Evolutionary conservation across 2,329 filamentous ascomycete genomes (phyloP).

Genomic region (Ascochyta lentis): DNA sequence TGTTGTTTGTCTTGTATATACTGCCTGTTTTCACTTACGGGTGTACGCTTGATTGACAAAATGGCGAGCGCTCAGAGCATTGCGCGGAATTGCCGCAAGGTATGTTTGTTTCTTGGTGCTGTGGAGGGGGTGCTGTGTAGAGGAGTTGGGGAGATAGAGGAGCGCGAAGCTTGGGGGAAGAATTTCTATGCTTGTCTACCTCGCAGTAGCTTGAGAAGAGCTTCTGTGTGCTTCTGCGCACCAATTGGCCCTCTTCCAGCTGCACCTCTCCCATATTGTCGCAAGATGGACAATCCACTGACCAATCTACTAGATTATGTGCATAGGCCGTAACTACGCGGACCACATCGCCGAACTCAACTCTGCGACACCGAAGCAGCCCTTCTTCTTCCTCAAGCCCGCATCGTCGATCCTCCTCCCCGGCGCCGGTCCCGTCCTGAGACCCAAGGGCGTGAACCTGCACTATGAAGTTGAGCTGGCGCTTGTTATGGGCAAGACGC

Average conservation of each 20-base stretch:
- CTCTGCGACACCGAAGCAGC: slow-evolving; percentile 86
- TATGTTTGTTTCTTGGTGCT: slow-evolving; percentile 24
- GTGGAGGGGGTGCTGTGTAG: too few relatives aligned
- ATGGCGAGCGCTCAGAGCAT: slow-evolving; percentile 49
- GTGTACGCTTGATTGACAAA: background rate
- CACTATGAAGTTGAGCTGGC: slow-evolving; percentile 97
- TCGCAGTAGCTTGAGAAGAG: too few relatives aligned
- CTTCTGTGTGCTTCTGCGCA: too few relatives aligned
- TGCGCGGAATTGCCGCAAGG: slow-evolving; percentile 57
- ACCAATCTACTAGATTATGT: slow-evolving; percentile 73
- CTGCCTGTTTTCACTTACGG: background rate
- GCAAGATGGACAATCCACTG: slow-evolving; percentile 1
- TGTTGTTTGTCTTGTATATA: slow-evolving; percentile 6
- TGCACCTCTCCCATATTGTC: too few relatives aligned
- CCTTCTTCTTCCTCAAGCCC: slow-evolving; percentile 99
- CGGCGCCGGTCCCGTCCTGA: slow-evolving; percentile 77
- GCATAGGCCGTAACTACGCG: slow-evolving; percentile 97
- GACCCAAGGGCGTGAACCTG: slow-evolving; percentile 81
- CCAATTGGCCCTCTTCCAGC: too few relatives aligned
- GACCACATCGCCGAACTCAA: slow-evolving; percentile 95
- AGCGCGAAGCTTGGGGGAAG: too few relatives aligned
- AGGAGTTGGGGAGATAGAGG: too few relatives aligned
- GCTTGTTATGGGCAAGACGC: slow-evolving; percentile 81
- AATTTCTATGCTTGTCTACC: too few relatives aligned
- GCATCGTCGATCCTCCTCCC: slow-evolving; percentile 83